phyloP scores from a whole-genome alignment of 176 grass and related monocot species.

The Eragrostis nindensis region DNA sequence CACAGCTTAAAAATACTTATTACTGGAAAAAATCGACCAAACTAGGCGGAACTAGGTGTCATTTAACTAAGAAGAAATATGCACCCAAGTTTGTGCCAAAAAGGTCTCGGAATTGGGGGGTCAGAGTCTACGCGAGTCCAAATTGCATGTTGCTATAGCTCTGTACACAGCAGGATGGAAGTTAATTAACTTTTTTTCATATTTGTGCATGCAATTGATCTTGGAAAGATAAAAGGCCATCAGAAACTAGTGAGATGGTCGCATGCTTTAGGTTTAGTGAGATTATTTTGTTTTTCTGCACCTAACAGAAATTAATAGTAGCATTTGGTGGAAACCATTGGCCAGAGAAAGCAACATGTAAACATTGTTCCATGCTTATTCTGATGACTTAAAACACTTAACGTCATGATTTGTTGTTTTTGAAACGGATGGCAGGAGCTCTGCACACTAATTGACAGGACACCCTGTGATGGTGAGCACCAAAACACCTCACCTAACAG shows the following conservation, averaged over 20 bases:
- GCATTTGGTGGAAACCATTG: conserved; percentile 1
- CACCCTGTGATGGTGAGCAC: neutral
- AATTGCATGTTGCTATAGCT: neutral
- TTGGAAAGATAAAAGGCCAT: neutral
- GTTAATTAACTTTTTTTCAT: neutral
- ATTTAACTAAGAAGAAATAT: too few relatives aligned
- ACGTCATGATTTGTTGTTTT: neutral
- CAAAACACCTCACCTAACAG: neutral
- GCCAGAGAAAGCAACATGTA: neutral
- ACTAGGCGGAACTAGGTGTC: too few relatives aligned
- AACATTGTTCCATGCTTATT: neutral
- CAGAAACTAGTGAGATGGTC: neutral
- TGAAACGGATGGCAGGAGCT: neutral
- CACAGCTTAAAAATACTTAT: neutral
- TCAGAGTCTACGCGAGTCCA: too few relatives aligned
- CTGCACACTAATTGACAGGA: neutral
- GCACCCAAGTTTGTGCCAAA: too few relatives aligned
- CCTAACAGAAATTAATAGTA: neutral
- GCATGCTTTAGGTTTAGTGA: neutral
- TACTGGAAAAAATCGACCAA: neutral
- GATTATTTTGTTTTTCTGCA: neutral
- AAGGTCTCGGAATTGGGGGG: too few relatives aligned
- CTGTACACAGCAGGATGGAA: neutral
- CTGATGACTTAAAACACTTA: neutral
- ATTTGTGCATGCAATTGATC: neutral